These are phyloP conservation scores for Aspergillus versicolor DNA, from an alignment of 2,329 filamentous ascomycete species.

Conservation along the genomic window DNA sequence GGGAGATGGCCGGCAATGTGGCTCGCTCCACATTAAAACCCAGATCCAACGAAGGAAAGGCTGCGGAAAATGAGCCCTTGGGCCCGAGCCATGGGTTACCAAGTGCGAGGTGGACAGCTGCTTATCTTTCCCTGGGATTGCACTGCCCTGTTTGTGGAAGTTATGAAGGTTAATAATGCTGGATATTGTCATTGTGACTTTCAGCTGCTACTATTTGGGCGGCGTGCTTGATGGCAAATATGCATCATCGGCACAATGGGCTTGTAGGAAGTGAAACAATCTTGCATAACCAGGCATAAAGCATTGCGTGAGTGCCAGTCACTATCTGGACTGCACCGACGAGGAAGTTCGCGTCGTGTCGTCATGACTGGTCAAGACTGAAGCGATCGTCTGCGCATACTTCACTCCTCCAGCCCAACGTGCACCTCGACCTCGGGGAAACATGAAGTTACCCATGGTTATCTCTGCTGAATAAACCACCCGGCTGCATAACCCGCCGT, in stretches of 20 bases:
- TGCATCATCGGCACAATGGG: background rate
- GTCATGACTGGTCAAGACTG: conserved; percentile 16
- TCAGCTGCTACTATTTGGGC: background rate
- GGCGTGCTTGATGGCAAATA: background rate
- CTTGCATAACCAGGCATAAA: background rate
- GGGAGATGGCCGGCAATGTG: background rate
- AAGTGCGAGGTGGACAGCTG: background rate
- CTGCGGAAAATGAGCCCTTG: background rate
- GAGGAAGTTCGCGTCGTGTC: conserved; percentile 11
- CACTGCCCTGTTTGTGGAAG: background rate
- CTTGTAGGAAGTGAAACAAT: background rate
- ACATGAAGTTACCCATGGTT: background rate
- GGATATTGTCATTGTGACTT: conserved; percentile 2
- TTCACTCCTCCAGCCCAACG: conserved; percentile 7
- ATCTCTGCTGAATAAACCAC: background rate
- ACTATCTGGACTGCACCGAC: background rate
- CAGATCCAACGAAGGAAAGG: background rate
- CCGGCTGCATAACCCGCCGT: background rate
- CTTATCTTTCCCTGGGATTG: conserved; percentile 1
- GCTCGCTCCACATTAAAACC: background rate
- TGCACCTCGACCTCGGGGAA: background rate
- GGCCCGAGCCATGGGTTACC: background rate
- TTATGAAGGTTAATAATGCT: background rate
- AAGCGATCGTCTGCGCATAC: background rate
- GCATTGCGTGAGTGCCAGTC: background rate